A percentile compares a stretch with the other conserved stretches of the same genome.
phyloP scores from a whole-genome alignment of 768 basidiomycete species.

The Fistulinella prunicolor region DNA sequence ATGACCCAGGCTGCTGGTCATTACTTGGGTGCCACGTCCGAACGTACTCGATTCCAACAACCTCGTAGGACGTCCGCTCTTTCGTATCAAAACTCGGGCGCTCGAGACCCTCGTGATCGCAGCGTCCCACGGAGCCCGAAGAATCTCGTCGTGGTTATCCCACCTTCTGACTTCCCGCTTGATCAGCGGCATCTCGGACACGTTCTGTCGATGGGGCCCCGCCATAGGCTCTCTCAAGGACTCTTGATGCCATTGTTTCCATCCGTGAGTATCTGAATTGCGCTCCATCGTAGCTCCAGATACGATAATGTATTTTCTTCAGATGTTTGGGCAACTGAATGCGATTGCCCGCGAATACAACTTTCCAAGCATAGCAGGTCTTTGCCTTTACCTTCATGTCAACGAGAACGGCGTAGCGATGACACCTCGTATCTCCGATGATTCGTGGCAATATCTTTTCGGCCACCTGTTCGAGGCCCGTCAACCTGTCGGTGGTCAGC shows the following conservation, averaged over 20 bases:
- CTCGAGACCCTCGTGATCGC: conserved; percentile 45
- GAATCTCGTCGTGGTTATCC: conserved; percentile 65
- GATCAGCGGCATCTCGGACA: conserved; percentile 60
- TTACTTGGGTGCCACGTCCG: conserved; percentile 1
- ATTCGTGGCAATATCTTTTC: conserved; percentile 75
- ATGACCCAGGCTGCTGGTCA: background rate
- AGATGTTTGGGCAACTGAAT: conserved; percentile 76
- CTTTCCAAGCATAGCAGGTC: conserved; percentile 70
- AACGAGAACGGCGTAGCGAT: conserved; percentile 52
- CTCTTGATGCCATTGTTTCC: conserved; percentile 73
- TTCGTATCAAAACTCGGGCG: conserved; percentile 49
- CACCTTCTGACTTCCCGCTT: conserved; percentile 55
- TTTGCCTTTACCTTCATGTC: conserved; percentile 77
- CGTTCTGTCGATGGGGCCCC: conserved; percentile 55
- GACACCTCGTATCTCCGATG: conserved; percentile 75
- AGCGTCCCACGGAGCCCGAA: conserved; percentile 37
- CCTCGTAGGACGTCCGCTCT: conserved; percentile 49
- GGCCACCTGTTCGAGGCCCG: conserved; percentile 51
- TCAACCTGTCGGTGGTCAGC: conserved; percentile 30
- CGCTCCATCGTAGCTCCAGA: background rate
- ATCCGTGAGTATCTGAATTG: conserved; percentile 43
- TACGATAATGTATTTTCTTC: conserved; percentile 1
- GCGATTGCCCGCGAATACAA: conserved; percentile 81
- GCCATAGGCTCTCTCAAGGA: conserved; percentile 61
- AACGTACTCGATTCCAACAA: conserved; percentile 24